These are phyloP conservation scores for Sporisorium reilianum DNA, from an alignment of 1,284 basidiomycete species.

Conservation along the genomic window DNA sequence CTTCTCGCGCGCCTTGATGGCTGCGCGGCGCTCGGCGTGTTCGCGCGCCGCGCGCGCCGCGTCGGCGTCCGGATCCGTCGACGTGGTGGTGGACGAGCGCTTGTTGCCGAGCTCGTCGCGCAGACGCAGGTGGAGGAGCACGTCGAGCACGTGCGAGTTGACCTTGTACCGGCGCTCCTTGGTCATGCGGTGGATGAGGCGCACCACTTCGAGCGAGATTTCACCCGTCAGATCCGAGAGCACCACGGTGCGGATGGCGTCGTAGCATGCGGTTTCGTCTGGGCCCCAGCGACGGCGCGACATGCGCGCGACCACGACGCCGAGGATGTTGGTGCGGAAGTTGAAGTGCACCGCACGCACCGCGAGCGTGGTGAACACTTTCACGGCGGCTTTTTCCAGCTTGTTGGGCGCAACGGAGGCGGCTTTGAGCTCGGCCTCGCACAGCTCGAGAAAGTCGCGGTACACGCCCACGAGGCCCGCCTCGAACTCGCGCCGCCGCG, in stretches of 20 bases:
- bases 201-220: conserved; percentile 87
- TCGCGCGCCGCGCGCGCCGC: conserved; percentile 73
- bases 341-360: conserved; percentile 94
- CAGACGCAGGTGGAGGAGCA: conserved; percentile 86
- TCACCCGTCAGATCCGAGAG: conserved; percentile 81
- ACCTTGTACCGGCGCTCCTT: conserved; percentile 92
- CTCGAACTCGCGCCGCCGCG: conserved; percentile 91
- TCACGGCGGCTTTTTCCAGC: conserved; percentile 73
- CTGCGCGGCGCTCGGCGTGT: conserved; percentile 62
- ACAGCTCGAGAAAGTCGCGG: conserved; percentile 84
- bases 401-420: conserved; percentile 46
- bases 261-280: conserved; percentile 84
- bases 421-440: conserved; percentile 85
- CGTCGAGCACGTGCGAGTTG: conserved; percentile 87
- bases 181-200: conserved; percentile 93
- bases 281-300: conserved; percentile 74
- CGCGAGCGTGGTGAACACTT: conserved; percentile 87
- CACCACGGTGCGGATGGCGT: conserved; percentile 84
- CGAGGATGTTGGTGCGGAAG: conserved; percentile 92
- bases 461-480: conserved; percentile 92
- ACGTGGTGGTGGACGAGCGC: conserved; percentile 76
- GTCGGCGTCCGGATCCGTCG: conserved; percentile 73
- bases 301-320: conserved; percentile 83
- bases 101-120: conserved; percentile 84
- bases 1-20: conserved; percentile 70